A percentile compares a stretch with the other conserved stretches of the same genome.
These are phyloP conservation scores for Oxalis stricta DNA, from an alignment of 441 rosid species.

Conservation along the genomic window DNA sequence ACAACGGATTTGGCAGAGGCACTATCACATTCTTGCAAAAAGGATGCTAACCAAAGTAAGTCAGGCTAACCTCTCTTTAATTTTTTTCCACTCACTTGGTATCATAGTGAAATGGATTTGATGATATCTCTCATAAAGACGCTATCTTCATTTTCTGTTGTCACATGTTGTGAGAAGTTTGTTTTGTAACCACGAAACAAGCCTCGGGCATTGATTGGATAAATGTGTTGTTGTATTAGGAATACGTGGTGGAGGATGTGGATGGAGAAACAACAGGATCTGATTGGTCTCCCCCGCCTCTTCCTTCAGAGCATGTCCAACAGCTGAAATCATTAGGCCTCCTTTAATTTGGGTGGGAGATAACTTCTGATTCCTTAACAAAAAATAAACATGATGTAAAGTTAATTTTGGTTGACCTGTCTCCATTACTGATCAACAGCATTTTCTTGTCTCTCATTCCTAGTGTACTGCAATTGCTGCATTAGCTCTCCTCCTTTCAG, in stretches of 20 bases:
- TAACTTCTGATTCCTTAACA: conserved; percentile 6
- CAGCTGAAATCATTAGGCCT: conserved; percentile 93
- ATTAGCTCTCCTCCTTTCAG: too few relatives aligned
- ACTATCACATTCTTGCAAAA: conserved; percentile 96
- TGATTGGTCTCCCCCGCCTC: conserved; percentile 86
- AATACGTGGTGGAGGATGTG: conserved; percentile 95
- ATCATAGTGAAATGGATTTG: not conserved
- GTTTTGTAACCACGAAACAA: too few relatives aligned
- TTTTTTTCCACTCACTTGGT: not conserved
- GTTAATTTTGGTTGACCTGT: conserved; percentile 16
- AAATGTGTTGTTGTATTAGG: conserved; percentile 27
- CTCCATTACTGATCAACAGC: too few relatives aligned
- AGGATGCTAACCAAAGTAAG: conserved; percentile 96
- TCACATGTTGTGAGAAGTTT: too few relatives aligned
- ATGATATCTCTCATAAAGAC: not conserved
- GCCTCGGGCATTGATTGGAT: too few relatives aligned
- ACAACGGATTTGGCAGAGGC: conserved; percentile 98
- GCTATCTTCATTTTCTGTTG: not conserved
- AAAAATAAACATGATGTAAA: conserved; percentile 14
- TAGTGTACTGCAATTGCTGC: too few relatives aligned
- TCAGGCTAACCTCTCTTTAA: conserved; percentile 1
- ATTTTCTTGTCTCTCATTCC: too few relatives aligned
- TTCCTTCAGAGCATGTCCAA: conserved; percentile 80
- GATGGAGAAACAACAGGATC: conserved; percentile 79
- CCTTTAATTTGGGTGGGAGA: conserved; percentile 22